Evolutionary conservation across 768 basidiomycete species (phyloP).

Genomic region (Lactarius indigo): DNA sequence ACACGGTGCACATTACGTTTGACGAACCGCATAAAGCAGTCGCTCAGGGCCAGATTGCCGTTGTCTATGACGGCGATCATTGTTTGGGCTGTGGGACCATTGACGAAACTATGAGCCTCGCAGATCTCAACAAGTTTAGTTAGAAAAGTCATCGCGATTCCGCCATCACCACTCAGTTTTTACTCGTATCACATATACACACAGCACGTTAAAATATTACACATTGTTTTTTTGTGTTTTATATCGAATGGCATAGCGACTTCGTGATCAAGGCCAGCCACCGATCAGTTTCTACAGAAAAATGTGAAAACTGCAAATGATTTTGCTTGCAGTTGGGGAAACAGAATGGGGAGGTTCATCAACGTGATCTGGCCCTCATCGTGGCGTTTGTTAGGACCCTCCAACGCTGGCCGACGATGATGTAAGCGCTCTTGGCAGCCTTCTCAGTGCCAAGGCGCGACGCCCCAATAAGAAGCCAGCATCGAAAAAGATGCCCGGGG

Average conservation of each 20-base stretch:
- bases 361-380: background rate
- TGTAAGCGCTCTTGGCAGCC: background rate
- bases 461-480: conserved; percentile 12
- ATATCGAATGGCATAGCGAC: conserved; percentile 6
- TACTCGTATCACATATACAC: background rate
- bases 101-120: conserved; percentile 13
- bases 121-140: background rate
- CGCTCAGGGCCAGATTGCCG: conserved; percentile 77
- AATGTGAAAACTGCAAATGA: conserved; percentile 7
- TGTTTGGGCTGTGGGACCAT: conserved; percentile 86
- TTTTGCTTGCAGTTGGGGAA: background rate
- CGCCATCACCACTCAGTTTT: background rate
- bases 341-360: background rate
- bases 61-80: conserved; percentile 68
- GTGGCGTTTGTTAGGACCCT: background rate
- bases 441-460: conserved; percentile 13
- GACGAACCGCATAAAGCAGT: conserved; percentile 62
- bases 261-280: conserved; percentile 6
- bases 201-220: background rate
- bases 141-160: background rate
- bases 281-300: background rate
- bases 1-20: conserved; percentile 47
- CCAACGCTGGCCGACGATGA: background rate
- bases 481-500: conserved; percentile 1
- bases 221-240: background rate